Evolutionary conservation across 129 eudicot species (phyloP).

Genomic region (Tagetes erecta): DNA sequence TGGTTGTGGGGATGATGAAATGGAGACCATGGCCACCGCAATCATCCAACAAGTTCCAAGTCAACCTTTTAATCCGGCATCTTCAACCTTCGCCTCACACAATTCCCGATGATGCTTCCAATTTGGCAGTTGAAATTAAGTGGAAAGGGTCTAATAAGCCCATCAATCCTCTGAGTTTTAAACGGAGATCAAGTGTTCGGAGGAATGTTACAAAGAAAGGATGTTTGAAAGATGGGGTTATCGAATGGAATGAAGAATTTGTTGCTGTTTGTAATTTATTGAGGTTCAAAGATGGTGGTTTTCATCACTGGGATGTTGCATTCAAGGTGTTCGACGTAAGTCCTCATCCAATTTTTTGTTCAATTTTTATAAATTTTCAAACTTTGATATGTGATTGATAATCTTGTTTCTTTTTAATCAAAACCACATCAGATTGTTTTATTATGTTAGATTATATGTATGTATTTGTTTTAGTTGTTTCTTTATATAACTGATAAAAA

Average conservation of each 20-base stretch:
- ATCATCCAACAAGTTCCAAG: constrained; percentile 51
- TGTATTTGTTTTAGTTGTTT: no score
- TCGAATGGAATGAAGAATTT: constrained; percentile 67
- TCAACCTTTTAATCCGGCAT: constrained; percentile 38
- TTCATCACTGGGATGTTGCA: constrained; percentile 66
- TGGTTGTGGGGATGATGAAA: constrained; percentile 76
- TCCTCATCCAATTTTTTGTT: constrained; percentile 25
- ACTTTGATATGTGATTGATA: not conserved
- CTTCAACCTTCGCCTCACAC: constrained; percentile 34
- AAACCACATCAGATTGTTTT: not conserved
- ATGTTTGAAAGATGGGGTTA: constrained; percentile 38
- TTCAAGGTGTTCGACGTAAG: constrained; percentile 64
- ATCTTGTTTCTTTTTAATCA: not conserved
- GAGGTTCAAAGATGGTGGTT: constrained; percentile 48
- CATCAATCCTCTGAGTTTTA: constrained; percentile 47
- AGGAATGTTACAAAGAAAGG: constrained; percentile 64
- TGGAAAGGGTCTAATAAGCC: constrained; percentile 67
- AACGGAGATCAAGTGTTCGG: constrained; percentile 41
- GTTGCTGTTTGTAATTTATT: constrained; percentile 41
- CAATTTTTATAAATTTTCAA: not conserved
- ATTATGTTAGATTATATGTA: constrained; percentile 9
- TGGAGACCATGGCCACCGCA: constrained; percentile 86
- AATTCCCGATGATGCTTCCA: constrained; percentile 21
- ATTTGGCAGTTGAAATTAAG: constrained; percentile 52
- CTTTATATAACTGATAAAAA: constrained; percentile 18